Base-by-base conservation (phyloP, 1,284 basidiomycete genomes). In the Boletus mariae region DNA sequence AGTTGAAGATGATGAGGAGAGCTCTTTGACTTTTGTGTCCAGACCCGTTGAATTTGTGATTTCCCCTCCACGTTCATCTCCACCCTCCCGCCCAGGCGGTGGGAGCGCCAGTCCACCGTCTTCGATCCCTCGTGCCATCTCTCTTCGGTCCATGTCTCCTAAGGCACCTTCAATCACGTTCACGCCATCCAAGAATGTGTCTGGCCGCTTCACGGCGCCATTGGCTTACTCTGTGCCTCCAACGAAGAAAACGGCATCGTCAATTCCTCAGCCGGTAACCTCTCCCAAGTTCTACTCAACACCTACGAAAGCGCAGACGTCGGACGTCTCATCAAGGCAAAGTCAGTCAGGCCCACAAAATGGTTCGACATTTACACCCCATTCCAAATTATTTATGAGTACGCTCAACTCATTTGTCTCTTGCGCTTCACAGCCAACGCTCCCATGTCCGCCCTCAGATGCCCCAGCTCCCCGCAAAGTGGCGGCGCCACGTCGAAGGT, bases 311-410 rank as follows among this genome's bases (percentile, higher is more conserved):
- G 44, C 15, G 23, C 64, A 55, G 47, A 46, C 40, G 31, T 45
- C 61, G n/a, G 43, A 34, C 41, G 38, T 50, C 4, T 31, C 52
- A 9, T 52, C 50, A 15, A 76, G 72, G 61, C 69, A 75, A 28
- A 53, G 65, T 54, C 60, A 47, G 51, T 59, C 70, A 54, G 68
- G 64, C 53, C 62, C 58, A 53, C 59, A 57, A 70, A 78, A 83
- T 76, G 81, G 83, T 83, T 82, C 79, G 80, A 72, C 71, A 57
- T 75, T 72, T 75, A 75, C 74, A 63, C 74, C 76, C 72, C 73
- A 72, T 67, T 71, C 71, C 53, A 66, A 57, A 60, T 58, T 59
- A 64, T 61, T 66, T 55, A 73, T 71, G 69, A 74, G 82, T 82
- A 79, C 76, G 80, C 80, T 71, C 73, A 72, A 74, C 80, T 80